Base-by-base conservation (phyloP, 2,329 filamentous ascomycete species). In the Elsinoe batatas region DNA sequence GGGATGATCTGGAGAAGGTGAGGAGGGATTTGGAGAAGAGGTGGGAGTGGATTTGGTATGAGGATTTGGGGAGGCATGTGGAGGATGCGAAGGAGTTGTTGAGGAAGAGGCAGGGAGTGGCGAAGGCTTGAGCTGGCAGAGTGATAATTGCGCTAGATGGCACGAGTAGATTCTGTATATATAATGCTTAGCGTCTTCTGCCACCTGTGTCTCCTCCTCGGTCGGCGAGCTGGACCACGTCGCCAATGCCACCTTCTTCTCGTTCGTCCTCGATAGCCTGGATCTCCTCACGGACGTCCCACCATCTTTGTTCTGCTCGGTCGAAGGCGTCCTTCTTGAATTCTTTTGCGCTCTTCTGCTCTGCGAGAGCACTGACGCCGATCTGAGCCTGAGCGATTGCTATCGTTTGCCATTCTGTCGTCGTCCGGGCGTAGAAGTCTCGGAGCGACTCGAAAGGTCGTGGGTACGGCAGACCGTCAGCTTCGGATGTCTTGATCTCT, bases 281-380 rank as follows among this genome's bases (percentile, higher is more conserved):
- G 61, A 98, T 87, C 73, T 97, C 91, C 74, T 98, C 93, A 64
- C 93, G 81, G 67, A 86, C 90, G 76, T 96, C 93, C 93, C 93
- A 98, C 93, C 93, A 98, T 70, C 95, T 95, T 73, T 91, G 87
- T 71, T 98, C 93, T 38, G 91, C 91, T 61, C 89, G 79, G 66
- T 89, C 85, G 68, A 96, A 98, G 1, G 90, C 93, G 67, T 83
- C 84, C 64, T 91, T 86, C 69, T 95, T 90, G 64, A 97, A 83
- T 74, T 97, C 93, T 76, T 98, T 98, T 65, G 94, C 76, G 0
- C 82, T 77, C 59, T 83, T 80, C 57, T 93, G 73, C 61, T 80
- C 84, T 1, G 85, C 85, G 73, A 96, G 82, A 26, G 38, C 38
- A 36, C 53, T 47, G 15, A 38, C 42, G 53, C 32, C 32, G 12